These are phyloP conservation scores for Chenopodium album DNA, from an alignment of 148 eudicot species.

Conservation along the genomic window DNA sequence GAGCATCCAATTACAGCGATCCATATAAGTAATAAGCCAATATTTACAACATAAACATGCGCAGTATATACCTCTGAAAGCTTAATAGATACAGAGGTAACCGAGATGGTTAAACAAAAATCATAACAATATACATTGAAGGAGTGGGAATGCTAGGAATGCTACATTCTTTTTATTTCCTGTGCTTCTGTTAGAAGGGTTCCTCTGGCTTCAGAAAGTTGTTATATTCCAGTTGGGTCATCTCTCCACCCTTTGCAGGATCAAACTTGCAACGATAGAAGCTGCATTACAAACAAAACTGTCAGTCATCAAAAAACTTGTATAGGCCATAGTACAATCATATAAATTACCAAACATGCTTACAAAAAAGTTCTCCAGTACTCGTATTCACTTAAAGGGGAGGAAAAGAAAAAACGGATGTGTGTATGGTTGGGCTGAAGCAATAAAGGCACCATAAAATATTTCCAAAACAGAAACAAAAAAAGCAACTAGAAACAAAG, in stretches of 20 bases:
- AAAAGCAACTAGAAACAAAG: not conserved
- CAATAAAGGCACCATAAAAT: not conserved
- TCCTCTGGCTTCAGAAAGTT: slow-evolving; percentile 87
- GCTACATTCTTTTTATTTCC: slow-evolving; percentile 11
- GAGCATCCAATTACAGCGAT: not conserved
- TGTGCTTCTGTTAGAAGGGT: slow-evolving; percentile 45
- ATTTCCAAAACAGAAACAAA: not conserved
- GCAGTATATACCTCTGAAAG: slow-evolving; percentile 19
- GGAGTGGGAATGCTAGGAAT: slow-evolving; percentile 4
- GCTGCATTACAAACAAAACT: slow-evolving; percentile 39
- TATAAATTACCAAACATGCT: not conserved
- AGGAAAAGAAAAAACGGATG: not conserved
- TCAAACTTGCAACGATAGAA: slow-evolving; percentile 85
- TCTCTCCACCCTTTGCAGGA: slow-evolving; percentile 85
- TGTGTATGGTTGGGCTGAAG: not conserved
- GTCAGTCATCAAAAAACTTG: not conserved
- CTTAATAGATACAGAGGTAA: slow-evolving; percentile 18
- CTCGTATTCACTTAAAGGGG: too few species aligned
- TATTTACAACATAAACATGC: slow-evolving; percentile 36
- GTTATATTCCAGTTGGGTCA: slow-evolving; percentile 87
- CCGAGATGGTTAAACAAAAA: slow-evolving; percentile 20
- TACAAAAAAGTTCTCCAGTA: not conserved
- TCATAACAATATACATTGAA: slow-evolving; percentile 25
- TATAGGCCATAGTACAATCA: not conserved
- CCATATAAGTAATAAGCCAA: not conserved